These are phyloP conservation scores for Boeremia lycopersici DNA, from an alignment of 2,329 filamentous ascomycete species.

Conservation along the genomic window DNA sequence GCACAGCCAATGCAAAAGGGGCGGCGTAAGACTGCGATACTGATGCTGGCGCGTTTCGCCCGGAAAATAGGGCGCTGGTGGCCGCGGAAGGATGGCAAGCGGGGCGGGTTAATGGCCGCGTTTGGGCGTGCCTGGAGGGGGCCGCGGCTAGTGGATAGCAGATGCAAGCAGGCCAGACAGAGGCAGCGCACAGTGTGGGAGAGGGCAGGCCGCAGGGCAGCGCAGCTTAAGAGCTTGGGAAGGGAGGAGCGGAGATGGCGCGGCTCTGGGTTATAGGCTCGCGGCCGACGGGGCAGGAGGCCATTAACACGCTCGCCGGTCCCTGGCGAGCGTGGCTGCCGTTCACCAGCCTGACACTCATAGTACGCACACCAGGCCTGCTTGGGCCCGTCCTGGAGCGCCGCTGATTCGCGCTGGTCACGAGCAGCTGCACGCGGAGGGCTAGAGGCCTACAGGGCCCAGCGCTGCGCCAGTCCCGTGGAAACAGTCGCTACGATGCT, in stretches of 20 bases:
- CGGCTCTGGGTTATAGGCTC: neutral
- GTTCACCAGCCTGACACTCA: too few species aligned
- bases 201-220: constrained; percentile 4
- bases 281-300: constrained; percentile 6
- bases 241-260: constrained; percentile 10
- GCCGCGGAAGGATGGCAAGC: constrained; percentile 22
- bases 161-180: constrained; percentile 14
- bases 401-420: constrained; percentile 16
- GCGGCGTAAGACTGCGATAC: constrained; percentile 41
- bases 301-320: constrained; percentile 12
- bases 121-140: constrained; percentile 3
- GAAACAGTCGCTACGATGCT: constrained; percentile 14
- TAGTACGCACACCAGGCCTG: constrained; percentile 3
- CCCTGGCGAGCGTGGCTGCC: constrained; percentile 16
- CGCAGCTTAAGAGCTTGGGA: constrained; percentile 7
- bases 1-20: constrained; percentile 21
- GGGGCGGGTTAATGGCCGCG: constrained; percentile 26
- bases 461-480: constrained; percentile 7
- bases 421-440: constrained; percentile 1
- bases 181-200: too few species aligned
- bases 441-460: constrained; percentile 9
- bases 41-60: constrained; percentile 35
- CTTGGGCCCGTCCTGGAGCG: neutral
- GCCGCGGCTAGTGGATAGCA: constrained; percentile 25
- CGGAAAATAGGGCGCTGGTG: constrained; percentile 25